These are phyloP conservation scores for Crassisporium funariophilum DNA, from an alignment of 768 basidiomycete species.

Conservation along the genomic window DNA sequence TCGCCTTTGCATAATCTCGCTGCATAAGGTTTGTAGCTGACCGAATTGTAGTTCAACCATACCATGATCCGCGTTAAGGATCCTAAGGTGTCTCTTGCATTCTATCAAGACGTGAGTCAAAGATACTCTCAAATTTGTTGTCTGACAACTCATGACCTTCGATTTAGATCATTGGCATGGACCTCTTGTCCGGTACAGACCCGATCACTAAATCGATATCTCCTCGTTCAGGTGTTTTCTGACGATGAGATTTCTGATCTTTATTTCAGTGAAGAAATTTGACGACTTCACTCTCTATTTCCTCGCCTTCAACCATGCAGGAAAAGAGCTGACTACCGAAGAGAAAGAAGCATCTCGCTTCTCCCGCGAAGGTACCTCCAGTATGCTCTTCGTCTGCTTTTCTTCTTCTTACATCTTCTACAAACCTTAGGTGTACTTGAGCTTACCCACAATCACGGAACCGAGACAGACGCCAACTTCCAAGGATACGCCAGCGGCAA, in stretches of 20 bases:
- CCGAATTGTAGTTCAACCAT: constrained; percentile 66
- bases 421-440: constrained; percentile 80
- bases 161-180: constrained; percentile 69
- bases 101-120: constrained; percentile 70
- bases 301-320: constrained; percentile 75
- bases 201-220: background rate
- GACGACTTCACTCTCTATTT: constrained; percentile 80
- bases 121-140: background rate
- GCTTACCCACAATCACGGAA: constrained; percentile 88
- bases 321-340: constrained; percentile 48
- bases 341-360: constrained; percentile 53
- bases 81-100: constrained; percentile 75
- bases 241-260: constrained; percentile 6
- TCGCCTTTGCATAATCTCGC: background rate
- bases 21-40: constrained; percentile 2
- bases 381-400: background rate
- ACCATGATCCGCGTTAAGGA: constrained; percentile 91
- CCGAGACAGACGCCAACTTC: constrained; percentile 78
- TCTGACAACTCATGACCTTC: background rate
- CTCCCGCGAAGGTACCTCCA: constrained; percentile 59
- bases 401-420: background rate
- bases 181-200: constrained; percentile 57
- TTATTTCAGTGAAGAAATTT: constrained; percentile 49
- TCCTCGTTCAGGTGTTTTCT: background rate
- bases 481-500: constrained; percentile 88